Conservation (phyloP, 768 basidiomycete species). For the Cubamyces lactineus region DNA sequence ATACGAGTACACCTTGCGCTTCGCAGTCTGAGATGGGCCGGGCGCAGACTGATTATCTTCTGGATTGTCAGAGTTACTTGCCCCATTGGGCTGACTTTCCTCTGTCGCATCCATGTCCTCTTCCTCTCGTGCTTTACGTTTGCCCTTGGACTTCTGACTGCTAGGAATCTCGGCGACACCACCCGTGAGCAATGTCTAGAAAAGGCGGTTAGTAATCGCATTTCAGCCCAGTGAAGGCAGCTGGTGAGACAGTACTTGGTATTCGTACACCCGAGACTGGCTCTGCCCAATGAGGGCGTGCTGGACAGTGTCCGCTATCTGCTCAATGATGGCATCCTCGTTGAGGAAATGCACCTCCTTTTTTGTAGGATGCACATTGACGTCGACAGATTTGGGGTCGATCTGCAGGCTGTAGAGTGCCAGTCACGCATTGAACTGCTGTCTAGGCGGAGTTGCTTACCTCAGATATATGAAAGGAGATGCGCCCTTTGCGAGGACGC, state of each 20-base stretch:
- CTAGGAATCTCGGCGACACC: constrained; percentile 40
- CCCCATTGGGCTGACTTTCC: not conserved
- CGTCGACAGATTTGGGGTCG: constrained; percentile 87
- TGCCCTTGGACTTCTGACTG: constrained; percentile 42
- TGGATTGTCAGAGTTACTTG: not conserved
- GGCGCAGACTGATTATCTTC: not conserved
- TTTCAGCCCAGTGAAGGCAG: not conserved
- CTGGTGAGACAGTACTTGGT: constrained; percentile 54
- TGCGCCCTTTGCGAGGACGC: constrained; percentile 85
- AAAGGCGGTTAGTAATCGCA: not conserved
- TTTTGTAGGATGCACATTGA: constrained; percentile 98
- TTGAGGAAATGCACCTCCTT: constrained; percentile 94
- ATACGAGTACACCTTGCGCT: constrained; percentile 63
- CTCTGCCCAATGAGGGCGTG: constrained; percentile 61
- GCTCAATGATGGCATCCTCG: constrained; percentile 83
- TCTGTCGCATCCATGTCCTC: constrained; percentile 38
- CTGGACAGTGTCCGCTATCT: constrained; percentile 75
- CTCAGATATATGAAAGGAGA: constrained; percentile 94
- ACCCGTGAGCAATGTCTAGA: constrained; percentile 64
- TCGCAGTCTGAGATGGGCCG: constrained; percentile 28
- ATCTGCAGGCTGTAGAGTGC: constrained; percentile 64
- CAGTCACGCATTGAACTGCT: not conserved
- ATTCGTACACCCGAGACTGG: constrained; percentile 65
- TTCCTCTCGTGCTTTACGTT: constrained; percentile 29
- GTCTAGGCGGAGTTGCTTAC: constrained; percentile 40